Base-by-base conservation (phyloP, 176 grass and related monocot genomes). In the Leersia perrieri region DNA sequence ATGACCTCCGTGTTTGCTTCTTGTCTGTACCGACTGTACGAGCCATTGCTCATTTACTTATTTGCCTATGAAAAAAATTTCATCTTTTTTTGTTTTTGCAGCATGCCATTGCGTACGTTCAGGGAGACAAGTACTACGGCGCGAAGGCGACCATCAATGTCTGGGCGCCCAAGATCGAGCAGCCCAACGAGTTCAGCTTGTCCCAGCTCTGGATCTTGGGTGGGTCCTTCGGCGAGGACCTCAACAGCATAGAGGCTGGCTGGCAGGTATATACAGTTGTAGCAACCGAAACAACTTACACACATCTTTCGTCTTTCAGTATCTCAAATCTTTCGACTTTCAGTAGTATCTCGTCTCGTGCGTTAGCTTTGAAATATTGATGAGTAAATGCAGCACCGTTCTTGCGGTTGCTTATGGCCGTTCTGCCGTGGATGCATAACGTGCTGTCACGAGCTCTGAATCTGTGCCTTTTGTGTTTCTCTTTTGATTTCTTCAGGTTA, bases 191-290 rank as follows among this genome's bases (percentile, higher is more conserved):
- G 79, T 98, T 98, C 69, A 98, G 96, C 79, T 70, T 93, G 63
- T 95, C 90, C 45, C 92, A 98, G 74, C 88, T 98, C 53, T 98
- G 92, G 96, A 90, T 98, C 73, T 79, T 95, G 44, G 92, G 90
- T 41, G 95, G 90, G 1, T 93, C 90, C 60, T 97, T 97, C 3
- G 90, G 88, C 34, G 80, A 89, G 77, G 90, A 98, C 73, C 88
- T 95, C 49, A 98, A 95, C 86, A 98, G 88, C 82, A 93, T 98
- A 30, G 96, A 98, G 86, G 96, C 88, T 41, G 96, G 96, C 30
- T 98, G 92, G 96, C 92, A 98, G 92, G 96, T 98, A n/a, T n/a
- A n/a, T n/a, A n/a, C n/a, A n/a, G n/a, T n/a, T n/a, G n/a, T n/a
- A 85, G 12, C 14, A 9, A 58, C 9, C 53, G 60, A 74, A 27